Base-by-base conservation (phyloP, 257 asterid genomes). In the Capsicum rhomboideum region DNA sequence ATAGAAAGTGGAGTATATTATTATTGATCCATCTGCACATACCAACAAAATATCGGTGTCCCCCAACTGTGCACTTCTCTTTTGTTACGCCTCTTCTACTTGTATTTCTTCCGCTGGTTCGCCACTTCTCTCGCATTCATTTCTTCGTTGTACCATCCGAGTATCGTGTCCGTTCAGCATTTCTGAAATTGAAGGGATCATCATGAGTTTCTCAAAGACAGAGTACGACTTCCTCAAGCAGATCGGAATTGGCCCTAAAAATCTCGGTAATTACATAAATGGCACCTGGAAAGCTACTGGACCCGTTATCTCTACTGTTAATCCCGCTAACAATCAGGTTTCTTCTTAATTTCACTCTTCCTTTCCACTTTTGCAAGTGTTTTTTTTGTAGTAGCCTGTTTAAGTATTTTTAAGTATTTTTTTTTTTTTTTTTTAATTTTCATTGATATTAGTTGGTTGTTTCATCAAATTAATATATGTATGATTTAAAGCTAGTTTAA, bases 211-310 rank as follows among this genome's bases (percentile, higher is more conserved):
- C 87, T 92, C 55, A 8, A 94, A 85, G 93, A 90, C 88, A 82
- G 98, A 94, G 83, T 90, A 92, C 87, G 94, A 93, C 72, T 95
- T 95, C 82, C 84, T 95, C 84, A 91, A 88, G 86, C 95, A 95
- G 93, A 88, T 97, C 81, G 98, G 97, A 79, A 91, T 97, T 84
- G 93, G 93, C 29, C 92, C 96, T 63, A 78, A 88, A 86, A 97
- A 93, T 80, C 82, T 79, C 46, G 98, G 98, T 1, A 88, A 91
- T 83, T 97, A 66, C 82, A 91, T 93, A 53, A 89, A 91, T 81
- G 99, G 98, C 29, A 89, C 85, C 34, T 97, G 99, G 99, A 90
- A 92, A 86, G 98, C 94, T 87, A 91, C 72, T 46, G 99, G 99
- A 49, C 93, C 96, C 46, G 84, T 88, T 8, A 89, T 92, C 71